Evolutionary conservation across 225 moss, liverwort and hornwort species (phyloP), one percentile per base, ranked within the genome.

Genomic region (Physcomitrellopsis africana): DNA sequence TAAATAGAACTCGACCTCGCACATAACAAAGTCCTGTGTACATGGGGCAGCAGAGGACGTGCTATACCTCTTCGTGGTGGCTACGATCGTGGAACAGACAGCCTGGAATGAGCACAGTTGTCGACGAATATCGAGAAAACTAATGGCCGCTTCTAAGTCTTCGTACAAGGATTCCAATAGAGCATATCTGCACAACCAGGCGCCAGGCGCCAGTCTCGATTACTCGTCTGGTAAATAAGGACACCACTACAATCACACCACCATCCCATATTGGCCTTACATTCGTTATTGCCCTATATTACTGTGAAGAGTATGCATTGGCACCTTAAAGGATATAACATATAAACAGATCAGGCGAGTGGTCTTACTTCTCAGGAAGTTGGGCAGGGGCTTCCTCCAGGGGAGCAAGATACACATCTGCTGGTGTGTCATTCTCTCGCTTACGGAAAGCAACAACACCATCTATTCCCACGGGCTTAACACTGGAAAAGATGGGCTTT

Each of bases 101-200:
- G 90, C 74, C 56, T 81, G 89, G 18, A 99, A 92, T 3, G 95
- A 90, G 69, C 90, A 95, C 24, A 92, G 90, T 76, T 99, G 91
- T 13, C 81, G 92, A 8, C 95, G 90, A 45, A 90, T 93, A 14
- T 87, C 90, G 23, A 95, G 85, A 47, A 99, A 77, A 67, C 92
- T 88, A 53, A 82, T 60, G 3, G 99, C 99, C 16, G 88, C 92
- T 74, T 99, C 99, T 63, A 95, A 75, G 3, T 92, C 90, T 81
- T 99, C 93, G 18, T 95, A 99, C 59, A 92, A 99, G 17, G 81
- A 74, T 27, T 99, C 84, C 68, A 99, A 67, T 14, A 91, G 43
- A 16, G 78, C 88, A 19, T 81, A 83, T 43, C 94, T 94, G 77
- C 54, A 68, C 63, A 69, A 13, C 6, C 57, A 6, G 32, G 0